Evolutionary conservation across 2,329 filamentous ascomycete genomes (phyloP), one percentile per base, ranked within the genome.

Genomic region (Xylariaceae sp.): DNA sequence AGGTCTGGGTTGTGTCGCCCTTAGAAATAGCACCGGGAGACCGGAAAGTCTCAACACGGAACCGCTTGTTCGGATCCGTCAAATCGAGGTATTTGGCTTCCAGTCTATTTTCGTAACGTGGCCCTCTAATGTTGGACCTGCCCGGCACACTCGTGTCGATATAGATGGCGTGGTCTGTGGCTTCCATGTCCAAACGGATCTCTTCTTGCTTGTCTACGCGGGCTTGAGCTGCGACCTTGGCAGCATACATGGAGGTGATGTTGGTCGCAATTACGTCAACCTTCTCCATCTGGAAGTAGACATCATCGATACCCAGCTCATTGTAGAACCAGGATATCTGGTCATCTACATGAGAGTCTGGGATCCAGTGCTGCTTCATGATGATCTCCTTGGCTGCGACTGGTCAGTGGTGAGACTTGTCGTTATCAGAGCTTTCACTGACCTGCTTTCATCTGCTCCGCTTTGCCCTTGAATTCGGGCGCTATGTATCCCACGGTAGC

Each of bases 241-340:
- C 93, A 40, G 93, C 93, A 62, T 97, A 98, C 37, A 98, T 80
- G 9, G 91, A 96, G 47, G 91, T 91, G 61, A 98, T 90, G 63
- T 96, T 89, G 64, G 85, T 94, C 54, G 89, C 86, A 60, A 98
- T 94, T 44, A 88, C 88, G 42, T 87, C 82, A 15, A 86, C 85
- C 4, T 78, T 80, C 71, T 96, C 90, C 52, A 91, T 89, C 62
- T 90, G 83, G 71, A 97, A 97, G 74, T 96, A 97, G 68, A 95
- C 91, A 74, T 96, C 93, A 60, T 98, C 93, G 57, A 98, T 98
- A 55, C 93, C 93, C 18, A 98, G 81, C 65, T 94, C 86, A 63
- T 93, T 87, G 73, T 98, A 98, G 74, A 98, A 98, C 91, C 93
- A 98, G 45, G 81, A 77, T 38, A 90, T 87, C 68, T 98, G 90